Evolutionary conservation across 2,329 filamentous ascomycete species (phyloP).

Genomic region (Alternaria hordeiaustralica): DNA sequence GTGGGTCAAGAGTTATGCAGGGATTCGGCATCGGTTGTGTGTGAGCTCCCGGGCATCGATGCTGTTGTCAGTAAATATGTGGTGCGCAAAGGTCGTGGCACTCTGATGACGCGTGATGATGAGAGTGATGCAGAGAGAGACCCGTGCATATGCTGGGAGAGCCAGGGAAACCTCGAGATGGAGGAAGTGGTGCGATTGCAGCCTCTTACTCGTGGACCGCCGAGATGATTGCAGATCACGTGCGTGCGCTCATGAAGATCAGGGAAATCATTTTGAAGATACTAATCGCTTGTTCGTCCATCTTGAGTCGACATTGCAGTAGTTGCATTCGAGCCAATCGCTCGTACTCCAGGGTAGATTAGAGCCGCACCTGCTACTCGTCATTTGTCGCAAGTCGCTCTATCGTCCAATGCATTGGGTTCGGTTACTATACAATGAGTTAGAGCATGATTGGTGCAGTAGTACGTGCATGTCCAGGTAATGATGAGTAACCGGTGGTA

Average conservation of each 20-base stretch:
- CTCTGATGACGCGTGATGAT: background rate
- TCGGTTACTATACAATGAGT: background rate
- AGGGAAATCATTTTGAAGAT: background rate
- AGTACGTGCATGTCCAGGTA: background rate
- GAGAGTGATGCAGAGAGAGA: background rate
- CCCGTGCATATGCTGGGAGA: background rate
- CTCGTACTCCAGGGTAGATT: background rate
- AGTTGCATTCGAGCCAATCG: background rate
- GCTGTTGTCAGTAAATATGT: background rate
- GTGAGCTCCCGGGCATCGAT: background rate
- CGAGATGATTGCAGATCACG: background rate
- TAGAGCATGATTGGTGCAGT: background rate
- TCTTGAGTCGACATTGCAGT: background rate
- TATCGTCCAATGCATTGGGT: background rate
- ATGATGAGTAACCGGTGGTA: background rate
- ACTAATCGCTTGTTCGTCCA: background rate
- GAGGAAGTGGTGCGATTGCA: background rate
- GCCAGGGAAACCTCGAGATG: background rate
- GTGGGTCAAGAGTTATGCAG: slow-evolving; percentile 6
- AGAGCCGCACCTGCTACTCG: background rate
- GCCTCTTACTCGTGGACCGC: background rate
- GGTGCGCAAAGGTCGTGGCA: background rate
- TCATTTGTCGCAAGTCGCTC: background rate
- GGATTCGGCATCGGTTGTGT: slow-evolving; percentile 1
- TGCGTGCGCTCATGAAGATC: background rate